Evolutionary conservation across 1,139 yeast species (phyloP), one percentile per base, ranked within the genome.

Genomic region (Saccharomyces pastorianus): DNA sequence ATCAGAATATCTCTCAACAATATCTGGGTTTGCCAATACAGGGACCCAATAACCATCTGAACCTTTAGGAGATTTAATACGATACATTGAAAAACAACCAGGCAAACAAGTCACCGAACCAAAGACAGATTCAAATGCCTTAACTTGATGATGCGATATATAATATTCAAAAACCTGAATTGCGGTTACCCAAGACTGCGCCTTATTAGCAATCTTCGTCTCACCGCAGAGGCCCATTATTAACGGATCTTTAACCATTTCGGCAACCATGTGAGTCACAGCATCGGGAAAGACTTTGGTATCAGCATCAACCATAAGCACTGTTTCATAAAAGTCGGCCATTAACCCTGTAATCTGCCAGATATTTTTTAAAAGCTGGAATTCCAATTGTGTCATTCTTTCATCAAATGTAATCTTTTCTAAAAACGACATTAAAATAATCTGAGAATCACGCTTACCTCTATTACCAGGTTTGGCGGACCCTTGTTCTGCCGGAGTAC

Each of bases 81-180:
- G 81, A 69, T 93, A 93, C 88, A 91, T 89, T 63, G 91, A 86
- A 78, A 93, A 93, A 77, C 99, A 93, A 41, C 99, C 99, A 0
- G 99, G 99, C 58, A 93, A 79, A 80, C 99, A 93, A 0, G 98
- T 91, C 13, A 93, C 99, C 65, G 96, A 89, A 56, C 98, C 98
- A 71, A 93, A 93, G 2, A 88, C 91, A 14, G 96, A 86, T 71
- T 93, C 99, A 71, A 93, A 93, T 0, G 97, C 96, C 71, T 93
- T 93, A 2, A 97, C 84, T 68, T 88, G 96, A 72, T 93, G 98
- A 73, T 93, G 98, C 1, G 98, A 90, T 60, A 93, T 88, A 70
- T 85, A 93, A 69, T 93, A 93, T 69, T 93, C 98, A 69, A 93
- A 93, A 38, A 93, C 98, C 73, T 93, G 99, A 64, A 93, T 91